Conservation (phyloP, 202 grass and related monocot species). For the Thinopyrum obtusiflorum region DNA sequence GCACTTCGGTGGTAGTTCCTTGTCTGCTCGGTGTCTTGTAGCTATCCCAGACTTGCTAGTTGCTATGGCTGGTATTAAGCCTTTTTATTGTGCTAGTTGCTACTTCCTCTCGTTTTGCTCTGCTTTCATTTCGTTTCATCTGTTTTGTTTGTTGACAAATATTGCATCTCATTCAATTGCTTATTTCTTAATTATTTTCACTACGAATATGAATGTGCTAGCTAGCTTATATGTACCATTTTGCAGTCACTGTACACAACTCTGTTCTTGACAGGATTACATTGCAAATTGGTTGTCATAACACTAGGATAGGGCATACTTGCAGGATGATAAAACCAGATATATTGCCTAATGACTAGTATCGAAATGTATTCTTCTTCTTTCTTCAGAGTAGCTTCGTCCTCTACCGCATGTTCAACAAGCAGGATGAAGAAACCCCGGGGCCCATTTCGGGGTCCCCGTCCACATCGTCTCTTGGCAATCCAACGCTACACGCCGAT, state of each 20-base stretch:
- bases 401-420: slow-evolving; percentile 80
- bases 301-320: not conserved
- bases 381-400: slow-evolving; percentile 66
- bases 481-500: not conserved
- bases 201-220: not conserved
- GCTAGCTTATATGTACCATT: not conserved
- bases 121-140: not conserved
- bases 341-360: not conserved
- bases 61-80: no score
- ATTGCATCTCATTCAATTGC: not conserved
- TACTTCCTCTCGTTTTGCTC: not conserved
- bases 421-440: not conserved
- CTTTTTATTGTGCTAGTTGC: no score
- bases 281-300: not conserved
- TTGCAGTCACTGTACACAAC: not conserved
- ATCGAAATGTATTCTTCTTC: not conserved
- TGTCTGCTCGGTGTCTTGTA: no score
- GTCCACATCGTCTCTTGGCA: slow-evolving; percentile 29
- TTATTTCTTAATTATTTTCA: not conserved
- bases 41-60: no score
- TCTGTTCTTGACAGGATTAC: not conserved
- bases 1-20: no score
- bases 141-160: not conserved
- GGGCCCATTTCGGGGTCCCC: slow-evolving; percentile 32
- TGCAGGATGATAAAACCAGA: not conserved